Evolutionary conservation across 2,329 filamentous ascomycete genomes (phyloP), one percentile per base, ranked within the genome.

Genomic region (Eutypella sp.): DNA sequence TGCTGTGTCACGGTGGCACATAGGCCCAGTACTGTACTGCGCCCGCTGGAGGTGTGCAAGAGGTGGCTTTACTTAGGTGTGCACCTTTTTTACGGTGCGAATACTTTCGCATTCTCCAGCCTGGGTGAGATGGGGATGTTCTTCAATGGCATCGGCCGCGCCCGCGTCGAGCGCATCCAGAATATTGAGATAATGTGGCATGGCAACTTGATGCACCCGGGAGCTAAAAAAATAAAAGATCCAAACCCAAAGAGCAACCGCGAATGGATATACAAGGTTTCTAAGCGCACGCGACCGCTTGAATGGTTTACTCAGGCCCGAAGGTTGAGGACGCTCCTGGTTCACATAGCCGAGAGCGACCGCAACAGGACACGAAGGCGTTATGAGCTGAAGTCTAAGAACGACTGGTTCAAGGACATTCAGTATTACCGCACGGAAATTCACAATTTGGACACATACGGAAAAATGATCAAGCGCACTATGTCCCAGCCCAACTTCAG

Each of bases 51-150:
- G 0, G 73, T 75, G 0, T 69, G 57, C 42, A 70, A 62, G 45
- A 52, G 58, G 1, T 73, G 70, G 65, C 55, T 63, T 41, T 70
- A 65, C 23, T 52, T 72, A 1, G 71, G 68, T 0, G 53, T 59
- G 2, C 67, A 71, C 47, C 49, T 69, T 2, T 78, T 78, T 48
- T 77, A 77, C 45, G 71, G 72, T 7, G 48, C 60, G 2, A 78
- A 78, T 51, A 71, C 60, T 0, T 77, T 78, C 48, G 69, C 68
- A 0, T 78, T 78, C 52, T 75, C 71, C n/a, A 74, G 70, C n/a
- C 57, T 78, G 0, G 74, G 75, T 39, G 74, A 78, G 55, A 69
- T 73, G 54, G 68, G 68, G 43, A 66, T 71, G 37, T 78, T 78
- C 51, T 67, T 64, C 44, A 54, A 52, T 1, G 68, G 72, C 0